Conservation (phyloP, 768 basidiomycete species). For the Hypsizygus marmoreus region DNA sequence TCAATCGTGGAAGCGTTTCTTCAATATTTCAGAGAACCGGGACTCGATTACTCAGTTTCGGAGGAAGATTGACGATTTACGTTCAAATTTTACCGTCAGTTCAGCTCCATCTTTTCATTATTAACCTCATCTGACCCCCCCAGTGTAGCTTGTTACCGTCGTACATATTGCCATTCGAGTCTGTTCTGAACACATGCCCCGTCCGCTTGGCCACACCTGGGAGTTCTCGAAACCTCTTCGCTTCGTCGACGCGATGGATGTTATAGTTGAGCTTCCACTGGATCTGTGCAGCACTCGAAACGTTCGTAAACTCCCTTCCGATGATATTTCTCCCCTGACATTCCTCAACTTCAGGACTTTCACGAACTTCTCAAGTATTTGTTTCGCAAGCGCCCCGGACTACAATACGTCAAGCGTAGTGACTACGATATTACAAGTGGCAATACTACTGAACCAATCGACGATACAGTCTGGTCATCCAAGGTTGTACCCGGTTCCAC, state of each 20-base stretch:
- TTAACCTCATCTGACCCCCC: no score
- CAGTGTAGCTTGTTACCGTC: conserved; percentile 3
- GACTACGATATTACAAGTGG: conserved; percentile 3
- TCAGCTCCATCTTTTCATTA: neutral
- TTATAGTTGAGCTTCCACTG: conserved; percentile 3
- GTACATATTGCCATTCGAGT: conserved; percentile 3
- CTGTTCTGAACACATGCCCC: neutral
- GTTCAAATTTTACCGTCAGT: conserved; percentile 7
- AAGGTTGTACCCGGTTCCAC: conserved; percentile 5
- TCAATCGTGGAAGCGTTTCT: conserved; percentile 7
- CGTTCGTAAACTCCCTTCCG: neutral
- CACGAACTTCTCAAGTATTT: conserved; percentile 10
- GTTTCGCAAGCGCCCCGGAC: conserved; percentile 10
- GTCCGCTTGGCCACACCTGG: conserved; percentile 9
- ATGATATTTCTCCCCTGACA: neutral
- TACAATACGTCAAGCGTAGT: conserved; percentile 3
- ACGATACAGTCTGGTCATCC: neutral
- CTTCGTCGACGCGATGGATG: conserved; percentile 14
- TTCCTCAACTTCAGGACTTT: conserved; percentile 8
- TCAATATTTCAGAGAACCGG: neutral
- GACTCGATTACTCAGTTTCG: conserved; percentile 6
- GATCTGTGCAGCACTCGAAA: conserved; percentile 8
- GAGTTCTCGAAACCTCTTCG: conserved; percentile 4
- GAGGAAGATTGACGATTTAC: conserved; percentile 6
- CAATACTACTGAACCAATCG: neutral